Evolutionary conservation across 768 basidiomycete genomes (phyloP), one percentile per base, ranked within the genome.

Genomic region (Candolleomyces eurysporus): DNA sequence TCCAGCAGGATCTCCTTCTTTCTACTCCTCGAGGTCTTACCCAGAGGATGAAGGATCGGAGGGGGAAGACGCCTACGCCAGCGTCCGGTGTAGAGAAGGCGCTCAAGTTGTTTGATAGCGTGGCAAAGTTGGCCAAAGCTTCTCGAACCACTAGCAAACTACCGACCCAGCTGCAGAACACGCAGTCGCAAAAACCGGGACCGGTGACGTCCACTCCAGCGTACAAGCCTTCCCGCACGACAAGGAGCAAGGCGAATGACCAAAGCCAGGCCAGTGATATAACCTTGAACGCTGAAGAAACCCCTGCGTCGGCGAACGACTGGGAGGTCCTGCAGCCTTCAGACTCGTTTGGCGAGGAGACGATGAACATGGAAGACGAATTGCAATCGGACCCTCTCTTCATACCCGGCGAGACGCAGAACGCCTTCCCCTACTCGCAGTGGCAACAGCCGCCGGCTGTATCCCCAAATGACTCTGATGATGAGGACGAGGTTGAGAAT

Each of bases 381-480:
- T 62, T 76, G 21, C 61, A 67, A 58, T 70, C 73, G 4, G 70
- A 68, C 17, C 80, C 82, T 16, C 68, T 86, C 53, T 88, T 89
- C 67, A 69, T 85, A 30, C 78, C 75, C 17, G 75, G 82, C 30
- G 78, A 79, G 63, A 87, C 81, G 64, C 86, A 85, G 66, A 69
- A 76, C 42, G 76, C 81, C 0, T 82, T 84, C 61, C 85, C 83
- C 8, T 82, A 83, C 61, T 86, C 85, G 19, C 82, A 83, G 66
- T 76, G 75, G 57, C 73, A 69, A 61, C 70, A 57, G 46, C 60
- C 46, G 48, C 60, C 64, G 22, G 56, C 16, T 21, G 50, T 61
- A 39, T 71, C 73, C 36, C 65, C 70, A 19, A 69, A 76, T 48
- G 76, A 82, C 46, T 78, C 79, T 7, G 79, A 79, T 53, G 72